A percentile compares a stretch with the other conserved stretches of the same genome.
These are phyloP conservation scores for Chloropicon primus DNA, from an alignment of 139 green algal species.

Conservation along the genomic window DNA sequence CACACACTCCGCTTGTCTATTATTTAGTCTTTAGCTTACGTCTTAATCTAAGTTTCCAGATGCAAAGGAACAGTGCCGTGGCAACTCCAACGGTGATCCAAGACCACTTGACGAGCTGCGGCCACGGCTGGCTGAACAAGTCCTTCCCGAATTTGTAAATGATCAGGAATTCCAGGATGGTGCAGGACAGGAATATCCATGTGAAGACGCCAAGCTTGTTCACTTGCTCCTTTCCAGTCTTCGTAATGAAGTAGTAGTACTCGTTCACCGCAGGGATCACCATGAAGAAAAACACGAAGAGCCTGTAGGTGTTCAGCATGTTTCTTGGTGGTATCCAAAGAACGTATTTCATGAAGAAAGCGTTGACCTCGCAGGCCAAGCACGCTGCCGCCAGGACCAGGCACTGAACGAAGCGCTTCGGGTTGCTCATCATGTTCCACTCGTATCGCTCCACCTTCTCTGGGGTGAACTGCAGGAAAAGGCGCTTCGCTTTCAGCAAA, in stretches of 20 bases:
- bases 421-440: constrained; percentile 1
- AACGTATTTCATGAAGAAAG: constrained; percentile 90
- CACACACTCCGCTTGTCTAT: too few species aligned
- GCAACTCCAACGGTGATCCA: neutral
- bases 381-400: constrained; percentile 26
- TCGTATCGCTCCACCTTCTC: neutral
- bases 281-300: constrained; percentile 41
- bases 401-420: constrained; percentile 12
- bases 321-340: constrained; percentile 57
- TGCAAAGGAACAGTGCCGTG: neutral
- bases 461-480: constrained; percentile 9
- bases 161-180: neutral
- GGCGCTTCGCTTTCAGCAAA: constrained; percentile 36
- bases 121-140: neutral
- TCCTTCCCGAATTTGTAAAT: neutral
- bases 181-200: neutral
- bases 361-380: constrained; percentile 57
- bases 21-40: neutral
- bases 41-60: neutral
- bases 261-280: constrained; percentile 40
- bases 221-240: neutral
- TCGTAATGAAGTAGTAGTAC: neutral
- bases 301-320: constrained; percentile 60
- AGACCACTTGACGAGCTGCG: neutral
- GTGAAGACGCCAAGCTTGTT: neutral